Conservation (phyloP, 2,329 filamentous ascomycete genomes). For the Colletotrichum sp. region DNA sequence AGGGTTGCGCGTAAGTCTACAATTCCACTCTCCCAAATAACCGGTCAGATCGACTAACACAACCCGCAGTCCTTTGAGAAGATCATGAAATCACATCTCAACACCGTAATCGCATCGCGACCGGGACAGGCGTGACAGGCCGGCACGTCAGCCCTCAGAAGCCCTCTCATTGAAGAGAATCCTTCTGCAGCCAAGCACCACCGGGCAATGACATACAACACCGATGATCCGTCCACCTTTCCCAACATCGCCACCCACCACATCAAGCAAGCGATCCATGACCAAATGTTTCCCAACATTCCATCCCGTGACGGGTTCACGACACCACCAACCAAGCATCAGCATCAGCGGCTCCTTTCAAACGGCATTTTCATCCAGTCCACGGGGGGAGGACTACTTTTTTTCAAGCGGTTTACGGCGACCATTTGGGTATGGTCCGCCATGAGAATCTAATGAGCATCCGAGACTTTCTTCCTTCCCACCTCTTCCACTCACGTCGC, state of each 20-base stretch:
- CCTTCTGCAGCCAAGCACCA: neutral
- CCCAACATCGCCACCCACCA: neutral
- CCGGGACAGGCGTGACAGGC: neutral
- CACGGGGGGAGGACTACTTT: neutral
- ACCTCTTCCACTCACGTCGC: no score
- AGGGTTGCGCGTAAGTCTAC: slow-evolving; percentile 60
- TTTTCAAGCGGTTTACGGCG: neutral
- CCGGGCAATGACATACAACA: neutral
- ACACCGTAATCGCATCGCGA: neutral
- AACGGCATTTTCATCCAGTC: slow-evolving; percentile 3
- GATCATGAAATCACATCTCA: neutral
- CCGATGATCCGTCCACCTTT: slow-evolving; percentile 2
- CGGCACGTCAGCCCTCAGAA: neutral
- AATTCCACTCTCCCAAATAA: no score
- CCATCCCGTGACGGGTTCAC: slow-evolving; percentile 9
- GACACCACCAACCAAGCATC: neutral
- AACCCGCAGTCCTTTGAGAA: neutral
- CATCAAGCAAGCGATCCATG: neutral
- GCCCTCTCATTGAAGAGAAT: neutral
- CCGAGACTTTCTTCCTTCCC: neutral
- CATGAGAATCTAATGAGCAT: neutral
- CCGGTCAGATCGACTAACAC: neutral
- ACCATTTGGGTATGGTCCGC: neutral
- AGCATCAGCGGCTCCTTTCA: neutral
- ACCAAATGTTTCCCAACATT: neutral